phyloP scores from a whole-genome alignment of 1,284 basidiomycete species.

The Pyrrhoderma lamaoense region DNA sequence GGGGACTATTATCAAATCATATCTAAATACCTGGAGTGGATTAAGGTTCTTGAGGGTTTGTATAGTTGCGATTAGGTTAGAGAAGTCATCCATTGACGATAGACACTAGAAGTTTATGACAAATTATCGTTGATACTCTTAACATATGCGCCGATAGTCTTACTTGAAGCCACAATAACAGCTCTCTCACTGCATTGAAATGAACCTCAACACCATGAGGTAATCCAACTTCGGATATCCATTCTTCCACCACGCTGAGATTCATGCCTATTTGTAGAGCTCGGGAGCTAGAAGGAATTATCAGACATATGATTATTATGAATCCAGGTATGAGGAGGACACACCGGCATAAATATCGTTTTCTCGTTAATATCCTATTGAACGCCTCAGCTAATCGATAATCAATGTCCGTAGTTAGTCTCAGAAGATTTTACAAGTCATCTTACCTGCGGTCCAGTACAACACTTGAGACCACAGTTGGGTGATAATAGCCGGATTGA shows the following conservation, averaged over 20 bases:
- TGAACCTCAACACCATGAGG: constrained; percentile 77
- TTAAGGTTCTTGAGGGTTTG: constrained; percentile 84
- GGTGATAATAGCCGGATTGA: constrained; percentile 85
- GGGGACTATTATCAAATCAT: background rate
- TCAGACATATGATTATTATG: too few species aligned
- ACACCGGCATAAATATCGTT: constrained; percentile 89
- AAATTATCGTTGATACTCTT: constrained; percentile 8
- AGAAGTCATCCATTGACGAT: constrained; percentile 81
- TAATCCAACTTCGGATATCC: constrained; percentile 78
- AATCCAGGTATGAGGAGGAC: constrained; percentile 16
- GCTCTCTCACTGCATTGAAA: constrained; percentile 78
- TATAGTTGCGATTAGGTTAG: constrained; percentile 83
- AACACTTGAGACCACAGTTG: constrained; percentile 95
- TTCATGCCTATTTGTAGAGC: constrained; percentile 92
- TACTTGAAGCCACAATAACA: constrained; percentile 85
- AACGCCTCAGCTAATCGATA: constrained; percentile 77
- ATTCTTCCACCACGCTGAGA: constrained; percentile 82
- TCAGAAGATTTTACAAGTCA: background rate
- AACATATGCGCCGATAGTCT: too few species aligned
- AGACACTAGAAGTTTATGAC: constrained; percentile 52
- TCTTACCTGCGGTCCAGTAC: constrained; percentile 82
- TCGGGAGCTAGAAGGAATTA: constrained; percentile 48
- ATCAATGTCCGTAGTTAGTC: constrained; percentile 22
- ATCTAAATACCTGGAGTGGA: constrained; percentile 69
- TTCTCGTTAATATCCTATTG: constrained; percentile 86